Evolutionary conservation across 208 protist species (phyloP), one percentile per base, ranked within the genome.

Genomic region (Balamuthia mandrillaris): DNA sequence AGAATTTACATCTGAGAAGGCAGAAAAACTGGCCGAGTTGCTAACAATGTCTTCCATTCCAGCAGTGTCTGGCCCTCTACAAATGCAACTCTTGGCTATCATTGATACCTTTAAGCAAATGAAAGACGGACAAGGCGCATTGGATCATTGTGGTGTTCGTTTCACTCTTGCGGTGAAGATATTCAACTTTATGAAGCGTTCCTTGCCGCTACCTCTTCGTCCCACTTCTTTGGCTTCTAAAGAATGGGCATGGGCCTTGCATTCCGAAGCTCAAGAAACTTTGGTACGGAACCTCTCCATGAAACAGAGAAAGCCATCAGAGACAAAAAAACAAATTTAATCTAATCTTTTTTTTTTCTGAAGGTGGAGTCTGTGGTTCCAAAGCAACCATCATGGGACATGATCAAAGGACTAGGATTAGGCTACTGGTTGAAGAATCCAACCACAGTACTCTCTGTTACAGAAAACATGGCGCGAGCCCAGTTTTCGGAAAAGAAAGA

Each of bases 401-500:
- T 66, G 6, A 21, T 87, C 14, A 27, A 58, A 33, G 33, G 45
- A 12, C 45, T 89, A 24, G 87, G 89, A 16, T 33, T 89, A 3
- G 35, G 60, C 35, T 84, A 82, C 24, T 92, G 90, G 90, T 7
- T 92, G 42, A 44, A 35, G 35, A 89, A 81, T 61, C 41, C 66
- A 27, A 89, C 42, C 39, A 29, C 77, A 45, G 60, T 92, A n/a
- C 45, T 18, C 39, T 21, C 78, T 2, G 16, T 91, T 44, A 74
- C 52, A 12, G 90, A 92, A 63, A 6, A 44, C 44, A 31, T 97
- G 4, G 95, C 92, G 27, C 90, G 94, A 51, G 81, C 89, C 18
- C 88, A 93, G 83, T 97, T 95, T 84, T 90, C 93, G 29, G 65
- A 88, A 60, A 96, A 83, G 18, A 90, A 92, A 27, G 91, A 96